Conservation (phyloP, 1,139 yeast species). For the Nadsonia commutata region DNA sequence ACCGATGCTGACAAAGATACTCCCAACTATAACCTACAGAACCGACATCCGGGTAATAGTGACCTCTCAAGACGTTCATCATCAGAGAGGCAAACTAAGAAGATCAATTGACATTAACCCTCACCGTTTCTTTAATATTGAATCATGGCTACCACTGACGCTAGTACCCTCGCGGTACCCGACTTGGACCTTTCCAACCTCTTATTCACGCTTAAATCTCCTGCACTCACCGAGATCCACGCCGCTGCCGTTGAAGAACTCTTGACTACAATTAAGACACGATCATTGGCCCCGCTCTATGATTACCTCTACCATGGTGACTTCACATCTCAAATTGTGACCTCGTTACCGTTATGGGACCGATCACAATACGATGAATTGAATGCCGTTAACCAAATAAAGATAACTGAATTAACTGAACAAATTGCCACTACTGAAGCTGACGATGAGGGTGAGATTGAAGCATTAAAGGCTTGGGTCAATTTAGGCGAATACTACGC, state of each 20-base stretch:
- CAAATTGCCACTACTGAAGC: slow-evolving; percentile 62
- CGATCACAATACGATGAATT: slow-evolving; percentile 38
- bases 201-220: slow-evolving; percentile 47
- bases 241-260: slow-evolving; percentile 34
- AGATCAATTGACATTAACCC: too few relatives aligned
- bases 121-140: too few relatives aligned
- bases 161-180: slow-evolving; percentile 33
- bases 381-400: slow-evolving; percentile 37
- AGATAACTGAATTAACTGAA: slow-evolving; percentile 42
- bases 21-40: too few relatives aligned
- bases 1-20: too few relatives aligned
- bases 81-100: too few relatives aligned
- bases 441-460: slow-evolving; percentile 84
- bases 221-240: slow-evolving; percentile 26
- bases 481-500: slow-evolving; percentile 84
- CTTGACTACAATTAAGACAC: slow-evolving; percentile 37
- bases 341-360: slow-evolving; percentile 33
- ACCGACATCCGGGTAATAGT: too few relatives aligned
- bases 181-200: slow-evolving; percentile 67
- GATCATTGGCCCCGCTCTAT: slow-evolving; percentile 77
- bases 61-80: too few relatives aligned
- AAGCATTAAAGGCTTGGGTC: slow-evolving; percentile 60
- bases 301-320: slow-evolving; percentile 45
- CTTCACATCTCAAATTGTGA: slow-evolving; percentile 18
- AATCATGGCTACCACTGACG: not conserved